phyloP scores from a whole-genome alignment of 495 filamentous ascomycete genomes.

The Astrothelium subdiscretum region DNA sequence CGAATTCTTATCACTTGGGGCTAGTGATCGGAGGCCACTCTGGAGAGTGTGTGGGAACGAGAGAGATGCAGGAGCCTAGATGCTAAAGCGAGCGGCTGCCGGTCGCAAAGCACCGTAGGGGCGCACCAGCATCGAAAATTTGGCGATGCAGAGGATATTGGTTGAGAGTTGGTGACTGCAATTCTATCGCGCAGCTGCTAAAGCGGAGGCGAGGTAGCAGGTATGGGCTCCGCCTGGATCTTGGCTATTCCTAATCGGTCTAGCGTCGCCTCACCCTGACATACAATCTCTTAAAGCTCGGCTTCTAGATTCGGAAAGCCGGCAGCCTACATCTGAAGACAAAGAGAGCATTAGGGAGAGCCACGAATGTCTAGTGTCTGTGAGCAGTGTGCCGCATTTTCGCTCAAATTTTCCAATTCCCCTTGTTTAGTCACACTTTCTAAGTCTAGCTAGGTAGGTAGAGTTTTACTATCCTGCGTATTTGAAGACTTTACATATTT shows the following conservation, averaged over 20 bases:
- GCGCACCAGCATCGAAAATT: neutral
- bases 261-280: neutral
- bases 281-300: neutral
- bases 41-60: neutral
- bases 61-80: neutral
- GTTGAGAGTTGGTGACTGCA: neutral
- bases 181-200: neutral
- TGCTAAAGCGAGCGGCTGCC: neutral
- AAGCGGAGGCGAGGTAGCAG: slow-evolving; percentile 1
- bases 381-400: no score
- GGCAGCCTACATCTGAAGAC: neutral
- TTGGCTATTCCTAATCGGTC: neutral
- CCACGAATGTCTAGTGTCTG: no score
- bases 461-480: no score
- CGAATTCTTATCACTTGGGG: neutral
- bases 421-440: no score
- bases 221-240: neutral
- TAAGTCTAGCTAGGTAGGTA: no score
- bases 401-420: no score
- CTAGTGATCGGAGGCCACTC: neutral
- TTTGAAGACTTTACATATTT: no score
- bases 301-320: neutral
- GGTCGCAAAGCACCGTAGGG: neutral
- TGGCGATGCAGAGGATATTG: neutral
- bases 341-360: neutral